Base-by-base conservation (phyloP, 2,329 filamentous ascomycete genomes). In the Penicillium frequentans region DNA sequence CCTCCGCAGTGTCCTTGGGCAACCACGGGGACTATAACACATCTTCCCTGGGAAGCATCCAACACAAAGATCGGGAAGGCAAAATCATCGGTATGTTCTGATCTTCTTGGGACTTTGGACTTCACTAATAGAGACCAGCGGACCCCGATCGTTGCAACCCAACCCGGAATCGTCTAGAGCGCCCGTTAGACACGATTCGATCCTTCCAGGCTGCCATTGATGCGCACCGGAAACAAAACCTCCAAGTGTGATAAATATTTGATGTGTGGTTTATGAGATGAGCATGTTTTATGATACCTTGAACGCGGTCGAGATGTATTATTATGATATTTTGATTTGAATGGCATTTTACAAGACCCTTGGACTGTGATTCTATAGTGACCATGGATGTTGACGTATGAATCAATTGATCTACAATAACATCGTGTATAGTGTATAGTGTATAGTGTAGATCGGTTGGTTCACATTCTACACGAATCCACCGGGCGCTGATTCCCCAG, bases 141-240 rank as follows among this genome's bases (percentile, higher is more conserved):
- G 93, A 97, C 54, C 93, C 93, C 21, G 93, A 97, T 75, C 84
- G 86, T 62, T 96, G 91, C 43, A 97, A 97, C 70, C 93, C 93
- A 14, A 96, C 93, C 14, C 86, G 93, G 64, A 89, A 84, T 68
- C 86, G 92, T 69, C 88, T 91, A 84, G 93, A 97, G 77, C 87
- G 93, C 56, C 93, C 93, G 23, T 81, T 97, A 46, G 93, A 96
- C 68, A 97, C 93, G 1, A 96, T 97, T 68, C 86, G 91, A 68
- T 88, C 89, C 53, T 96, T 96, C 62, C 91, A 97, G 74, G 90
- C 88, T 37, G 90, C 91, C 52, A 96, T 96, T 68, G 90, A 96
- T 68, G 85, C 87, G 8, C 64, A 67, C 42, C 66, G 66, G 19
- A 61, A 64, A 42, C 60, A 68, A 89, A 96, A 73, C 52, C 59